These are phyloP conservation scores for Ascochyta lentis DNA, from an alignment of 2,329 filamentous ascomycete species.

Conservation along the genomic window DNA sequence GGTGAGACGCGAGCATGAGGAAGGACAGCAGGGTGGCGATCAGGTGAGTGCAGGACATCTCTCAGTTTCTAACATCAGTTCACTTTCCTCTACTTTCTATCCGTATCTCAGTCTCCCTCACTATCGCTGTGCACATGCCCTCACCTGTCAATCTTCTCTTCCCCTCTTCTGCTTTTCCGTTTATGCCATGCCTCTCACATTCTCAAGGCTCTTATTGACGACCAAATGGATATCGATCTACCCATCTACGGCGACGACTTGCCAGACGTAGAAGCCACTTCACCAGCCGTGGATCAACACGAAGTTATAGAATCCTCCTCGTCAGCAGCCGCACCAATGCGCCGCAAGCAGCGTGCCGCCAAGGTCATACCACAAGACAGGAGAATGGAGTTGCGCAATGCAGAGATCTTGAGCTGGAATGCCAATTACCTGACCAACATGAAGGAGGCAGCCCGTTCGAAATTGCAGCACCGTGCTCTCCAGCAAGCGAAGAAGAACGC, in stretches of 20 bases:
- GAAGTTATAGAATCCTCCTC: constrained; percentile 46
- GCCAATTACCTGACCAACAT: constrained; percentile 68
- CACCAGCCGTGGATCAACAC: constrained; percentile 23
- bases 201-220: constrained; percentile 27
- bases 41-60: constrained; percentile 45
- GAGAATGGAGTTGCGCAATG: constrained; percentile 61
- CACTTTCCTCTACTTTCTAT: neutral
- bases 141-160: constrained; percentile 5
- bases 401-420: constrained; percentile 64
- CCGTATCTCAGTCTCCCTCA: neutral
- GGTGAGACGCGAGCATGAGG: constrained; percentile 54
- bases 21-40: constrained; percentile 41
- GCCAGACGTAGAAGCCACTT: constrained; percentile 39
- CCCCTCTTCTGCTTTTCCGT: neutral
- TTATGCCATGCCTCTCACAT: constrained; percentile 14
- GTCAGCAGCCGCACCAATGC: constrained; percentile 50
- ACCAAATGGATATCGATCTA: constrained; percentile 41
- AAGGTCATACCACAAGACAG: constrained; percentile 58
- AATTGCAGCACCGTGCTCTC: constrained; percentile 51
- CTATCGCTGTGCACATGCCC: constrained; percentile 8
- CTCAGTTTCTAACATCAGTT: too few relatives aligned
- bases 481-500: constrained; percentile 68
- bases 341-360: constrained; percentile 43
- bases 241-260: constrained; percentile 45
- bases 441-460: constrained; percentile 55